phyloP scores from a whole-genome alignment of 75 land plant species.

The Cryptomeria japonica region DNA sequence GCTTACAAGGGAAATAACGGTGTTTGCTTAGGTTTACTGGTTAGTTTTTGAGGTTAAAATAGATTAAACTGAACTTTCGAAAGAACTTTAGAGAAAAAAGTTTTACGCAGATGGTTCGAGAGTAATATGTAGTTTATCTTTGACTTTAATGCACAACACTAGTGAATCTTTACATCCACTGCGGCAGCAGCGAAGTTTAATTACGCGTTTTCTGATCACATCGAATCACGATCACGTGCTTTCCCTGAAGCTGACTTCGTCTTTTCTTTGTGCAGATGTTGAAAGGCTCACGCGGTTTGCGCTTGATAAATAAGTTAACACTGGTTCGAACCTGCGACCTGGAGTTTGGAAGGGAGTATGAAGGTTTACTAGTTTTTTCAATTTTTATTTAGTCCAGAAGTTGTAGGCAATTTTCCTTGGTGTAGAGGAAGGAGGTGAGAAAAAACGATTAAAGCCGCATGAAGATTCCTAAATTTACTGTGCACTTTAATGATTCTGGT shows the following conservation, averaged over 20 bases:
- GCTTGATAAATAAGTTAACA: background rate
- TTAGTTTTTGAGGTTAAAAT: background rate
- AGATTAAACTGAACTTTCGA: background rate
- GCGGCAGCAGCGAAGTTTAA: background rate
- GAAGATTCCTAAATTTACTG: background rate
- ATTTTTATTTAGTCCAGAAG: too few relatives aligned
- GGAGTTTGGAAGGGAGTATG: background rate
- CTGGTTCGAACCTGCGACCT: background rate
- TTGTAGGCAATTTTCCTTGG: background rate
- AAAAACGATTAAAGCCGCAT: background rate
- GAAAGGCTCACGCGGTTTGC: too few relatives aligned
- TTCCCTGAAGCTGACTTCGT: background rate
- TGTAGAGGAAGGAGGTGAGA: background rate
- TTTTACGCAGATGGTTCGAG: background rate
- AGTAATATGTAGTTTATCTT: background rate
- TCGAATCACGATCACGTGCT: too few relatives aligned
- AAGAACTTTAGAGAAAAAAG: background rate
- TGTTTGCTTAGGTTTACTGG: background rate
- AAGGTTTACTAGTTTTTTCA: too few relatives aligned
- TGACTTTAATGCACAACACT: background rate
- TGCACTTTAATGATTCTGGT: background rate
- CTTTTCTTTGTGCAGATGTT: background rate
- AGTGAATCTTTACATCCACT: background rate
- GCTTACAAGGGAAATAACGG: background rate
- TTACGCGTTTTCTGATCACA: background rate